Conservation (phyloP, 2,329 filamentous ascomycete genomes). For the Colletotrichum neosansevieriae region DNA sequence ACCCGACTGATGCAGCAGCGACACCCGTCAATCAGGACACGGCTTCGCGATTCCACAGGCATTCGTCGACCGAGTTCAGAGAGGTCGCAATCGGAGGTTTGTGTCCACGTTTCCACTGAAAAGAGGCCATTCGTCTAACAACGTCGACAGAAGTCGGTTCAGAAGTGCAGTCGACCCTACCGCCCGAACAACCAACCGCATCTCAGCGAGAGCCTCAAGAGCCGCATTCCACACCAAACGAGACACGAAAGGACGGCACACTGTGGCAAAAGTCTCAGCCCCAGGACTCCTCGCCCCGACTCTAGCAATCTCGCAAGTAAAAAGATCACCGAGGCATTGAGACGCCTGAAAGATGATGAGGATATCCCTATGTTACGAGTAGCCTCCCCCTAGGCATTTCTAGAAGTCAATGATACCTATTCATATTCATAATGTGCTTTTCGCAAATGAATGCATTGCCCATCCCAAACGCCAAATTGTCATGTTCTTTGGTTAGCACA, state of each 20-base stretch:
- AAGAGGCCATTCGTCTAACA: not conserved
- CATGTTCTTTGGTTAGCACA: not conserved
- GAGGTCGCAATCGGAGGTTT: not conserved
- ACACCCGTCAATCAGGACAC: not conserved
- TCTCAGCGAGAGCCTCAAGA: not conserved
- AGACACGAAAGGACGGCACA: slow-evolving; percentile 48
- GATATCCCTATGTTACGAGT: slow-evolving; percentile 13
- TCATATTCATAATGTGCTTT: not conserved
- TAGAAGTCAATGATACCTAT: not conserved
- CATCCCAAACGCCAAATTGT: slow-evolving; percentile 21
- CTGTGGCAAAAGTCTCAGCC: slow-evolving; percentile 36
- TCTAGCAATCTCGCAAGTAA: slow-evolving; percentile 7
- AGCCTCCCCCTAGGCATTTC: slow-evolving; percentile 11
- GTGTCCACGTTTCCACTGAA: not conserved
- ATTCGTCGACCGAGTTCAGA: slow-evolving; percentile 22
- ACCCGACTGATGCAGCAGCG: not conserved
- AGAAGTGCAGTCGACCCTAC: too few relatives aligned
- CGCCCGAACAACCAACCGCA: too few relatives aligned
- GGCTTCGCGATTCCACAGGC: not conserved
- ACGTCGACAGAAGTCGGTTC: too few relatives aligned
- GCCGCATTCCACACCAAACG: slow-evolving; percentile 38
- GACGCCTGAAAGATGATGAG: not conserved
- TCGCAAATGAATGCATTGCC: not conserved
- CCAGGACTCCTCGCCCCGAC: not conserved
- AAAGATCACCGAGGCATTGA: not conserved